Evolutionary conservation across 148 eudicot species (phyloP), one percentile per base, ranked within the genome.

Genomic region (Vaccinium myrtillus): DNA sequence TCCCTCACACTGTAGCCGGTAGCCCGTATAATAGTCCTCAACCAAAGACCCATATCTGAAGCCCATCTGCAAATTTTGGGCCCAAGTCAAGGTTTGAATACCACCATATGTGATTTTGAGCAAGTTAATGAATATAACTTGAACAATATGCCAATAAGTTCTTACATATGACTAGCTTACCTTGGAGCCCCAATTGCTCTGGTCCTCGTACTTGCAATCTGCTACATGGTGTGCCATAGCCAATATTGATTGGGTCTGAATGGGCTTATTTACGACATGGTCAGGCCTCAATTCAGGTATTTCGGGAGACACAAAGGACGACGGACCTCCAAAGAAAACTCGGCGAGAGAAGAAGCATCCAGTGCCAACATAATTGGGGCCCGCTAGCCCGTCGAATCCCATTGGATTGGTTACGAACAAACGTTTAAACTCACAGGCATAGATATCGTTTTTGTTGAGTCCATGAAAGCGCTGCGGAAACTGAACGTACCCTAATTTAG

Each of bases 381-480:
- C 98, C 0, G 3, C 46, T 13, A 93, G 86, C 46, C 98, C 95
- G 79, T 93, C 94, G 88, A 95, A 48, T 43, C 97, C 98, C 13
- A 78, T 1, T 5, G 94, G 89, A 8, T 91, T 84, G 43, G 87
- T 81, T 71, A 81, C 85, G 75, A 89, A 93, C 39, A 88, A 30
- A 10, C 90, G 90, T 51, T 89, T 94, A 39, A 89, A 85, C 49
- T 93, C 97, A 9, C 69, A 81, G 6, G 76, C 88, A 56, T 95
- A 93, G 2, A 90, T 92, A 46, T 93, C 98, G 3, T 85, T 86
- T 69, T 85, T 89, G 86, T 92, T 92, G 3, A 92, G 85, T 30
- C 90, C 94, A 79, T 86, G 84, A 63, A 85, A 95, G 12, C 87
- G 88, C 25, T 93, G 97, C 51, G 98, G 98, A 46, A 93, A 95